Evolutionary conservation across 495 filamentous ascomycete genomes (phyloP), one percentile per base, ranked within the genome.

Genomic region (Neurospora sp.): DNA sequence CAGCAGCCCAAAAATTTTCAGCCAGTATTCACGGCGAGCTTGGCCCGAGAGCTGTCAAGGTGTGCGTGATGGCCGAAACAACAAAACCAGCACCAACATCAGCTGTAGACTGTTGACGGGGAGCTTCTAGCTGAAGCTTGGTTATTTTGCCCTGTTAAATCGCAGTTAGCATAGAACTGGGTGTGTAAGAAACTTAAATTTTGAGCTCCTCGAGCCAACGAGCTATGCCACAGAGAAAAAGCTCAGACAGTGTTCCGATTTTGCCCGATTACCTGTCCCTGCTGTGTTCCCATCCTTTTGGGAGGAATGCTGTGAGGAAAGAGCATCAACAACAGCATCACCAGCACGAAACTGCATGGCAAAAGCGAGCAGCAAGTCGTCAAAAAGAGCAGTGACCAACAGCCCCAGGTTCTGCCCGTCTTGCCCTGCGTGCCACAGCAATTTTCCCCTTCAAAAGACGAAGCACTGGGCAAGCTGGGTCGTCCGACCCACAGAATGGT

Each of bases 1-100:
- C 53, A 79, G n/a, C 39, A 68, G 41, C 71, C 71, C 74, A 75
- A 77, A 80, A 79, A 76, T 74, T 80, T 80, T 79, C 76, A 72
- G 53, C 53, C 53, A 35, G 27, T 27, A 35, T 35, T 61, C 53
- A 31, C 53, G 53, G 53, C 14, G 48, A 61, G 53, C 53, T 66
- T 66, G 14, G 53, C 11, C 22, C 31, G 27, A 66, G 53, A 66
- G 27, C 53, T 66, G 27, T 66, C 27, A 18, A 37, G 53, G 27
- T 35, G 53, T 35, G 27, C 53, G 53, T 9, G 53, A 35, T 35
- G 53, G 31, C 53, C 53, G 35, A 66, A 66, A 66, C 27, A 31
- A 35, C 53, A 66, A 35, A 8, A 66, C 6, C 53, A 66, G 27
- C 53, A 35, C 53, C 27, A 35, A 35, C 27, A 66, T 37, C 22